Conservation (phyloP, 2,329 filamentous ascomycete genomes). For the Sphaerostilbella broomeana region DNA sequence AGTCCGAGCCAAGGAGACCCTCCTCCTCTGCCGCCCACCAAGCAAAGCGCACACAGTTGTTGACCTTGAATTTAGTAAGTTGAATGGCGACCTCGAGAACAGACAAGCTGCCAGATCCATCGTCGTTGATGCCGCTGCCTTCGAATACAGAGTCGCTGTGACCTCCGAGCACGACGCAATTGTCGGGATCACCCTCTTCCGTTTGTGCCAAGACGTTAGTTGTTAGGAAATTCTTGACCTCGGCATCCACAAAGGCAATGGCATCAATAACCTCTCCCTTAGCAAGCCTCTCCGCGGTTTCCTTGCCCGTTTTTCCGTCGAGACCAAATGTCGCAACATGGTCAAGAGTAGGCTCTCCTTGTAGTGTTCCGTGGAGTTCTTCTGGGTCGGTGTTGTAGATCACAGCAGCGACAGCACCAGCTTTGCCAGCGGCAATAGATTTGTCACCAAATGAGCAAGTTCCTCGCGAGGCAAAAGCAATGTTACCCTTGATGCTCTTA, state of each 20-base stretch:
- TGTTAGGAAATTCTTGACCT: slow-evolving; percentile 47
- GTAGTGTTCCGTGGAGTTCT: slow-evolving; percentile 59
- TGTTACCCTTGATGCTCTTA: slow-evolving; percentile 48
- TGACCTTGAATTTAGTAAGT: slow-evolving; percentile 50
- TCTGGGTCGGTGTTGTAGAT: slow-evolving; percentile 68
- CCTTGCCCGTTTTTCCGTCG: slow-evolving; percentile 50
- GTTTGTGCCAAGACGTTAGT: slow-evolving; percentile 60
- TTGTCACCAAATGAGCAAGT: slow-evolving; percentile 66
- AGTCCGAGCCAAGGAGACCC: slow-evolving; percentile 56
- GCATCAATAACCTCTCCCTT: slow-evolving; percentile 43
- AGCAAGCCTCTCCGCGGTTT: slow-evolving; percentile 48
- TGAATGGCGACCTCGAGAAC: slow-evolving; percentile 58
- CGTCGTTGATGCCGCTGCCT: slow-evolving; percentile 71
- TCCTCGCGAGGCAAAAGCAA: slow-evolving; percentile 66
- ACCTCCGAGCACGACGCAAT: slow-evolving; percentile 59
- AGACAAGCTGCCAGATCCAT: slow-evolving; percentile 60
- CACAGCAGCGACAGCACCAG: slow-evolving; percentile 64
- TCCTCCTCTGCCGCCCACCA: slow-evolving; percentile 66
- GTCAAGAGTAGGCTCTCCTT: slow-evolving; percentile 50
- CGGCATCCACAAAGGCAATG: slow-evolving; percentile 54
- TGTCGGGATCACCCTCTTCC: slow-evolving; percentile 49
- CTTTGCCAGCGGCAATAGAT: slow-evolving; percentile 58
- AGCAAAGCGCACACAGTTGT: slow-evolving; percentile 51
- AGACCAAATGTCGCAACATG: slow-evolving; percentile 66
- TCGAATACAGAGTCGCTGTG: slow-evolving; percentile 58